Percentiles rank a stretch among this genome's conserved stretches.
Evolutionary conservation across 768 basidiomycete species (phyloP).

Genomic region (Collybiopsis luxurians): DNA sequence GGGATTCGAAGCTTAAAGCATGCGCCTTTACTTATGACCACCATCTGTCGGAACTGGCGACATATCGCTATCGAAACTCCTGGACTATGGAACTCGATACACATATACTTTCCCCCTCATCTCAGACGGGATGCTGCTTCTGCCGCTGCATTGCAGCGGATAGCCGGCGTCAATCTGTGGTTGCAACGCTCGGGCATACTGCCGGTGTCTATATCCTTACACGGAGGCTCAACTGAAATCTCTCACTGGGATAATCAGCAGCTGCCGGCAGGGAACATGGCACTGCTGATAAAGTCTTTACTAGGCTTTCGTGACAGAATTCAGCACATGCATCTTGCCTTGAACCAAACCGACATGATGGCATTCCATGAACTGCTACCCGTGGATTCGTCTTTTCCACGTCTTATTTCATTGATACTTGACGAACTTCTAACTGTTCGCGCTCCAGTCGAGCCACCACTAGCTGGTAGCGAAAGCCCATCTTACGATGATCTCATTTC

Average conservation of each 20-base stretch:
- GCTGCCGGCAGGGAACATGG: background rate
- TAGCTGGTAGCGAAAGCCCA: background rate
- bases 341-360: too few relatives aligned
- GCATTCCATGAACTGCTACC: too few relatives aligned
- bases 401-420: too few relatives aligned
- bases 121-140: background rate
- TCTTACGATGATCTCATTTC: background rate
- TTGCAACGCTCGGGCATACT: background rate
- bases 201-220: background rate
- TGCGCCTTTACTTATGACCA: conserved; percentile 21
- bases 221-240: background rate
- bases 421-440: too few relatives aligned
- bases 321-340: too few relatives aligned
- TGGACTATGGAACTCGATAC: conserved; percentile 22
- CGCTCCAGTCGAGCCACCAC: too few relatives aligned
- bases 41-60: conserved; percentile 25
- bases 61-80: conserved; percentile 21
- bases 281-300: background rate
- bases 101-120: background rate
- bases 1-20: conserved; percentile 14
- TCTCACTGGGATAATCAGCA: background rate
- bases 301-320: too few relatives aligned
- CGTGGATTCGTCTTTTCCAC: too few relatives aligned
- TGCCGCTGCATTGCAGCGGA: too few relatives aligned
- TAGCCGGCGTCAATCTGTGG: background rate